Conservation (phyloP, 129 eudicot genomes). For the Gnaphalium uliginosum region DNA sequence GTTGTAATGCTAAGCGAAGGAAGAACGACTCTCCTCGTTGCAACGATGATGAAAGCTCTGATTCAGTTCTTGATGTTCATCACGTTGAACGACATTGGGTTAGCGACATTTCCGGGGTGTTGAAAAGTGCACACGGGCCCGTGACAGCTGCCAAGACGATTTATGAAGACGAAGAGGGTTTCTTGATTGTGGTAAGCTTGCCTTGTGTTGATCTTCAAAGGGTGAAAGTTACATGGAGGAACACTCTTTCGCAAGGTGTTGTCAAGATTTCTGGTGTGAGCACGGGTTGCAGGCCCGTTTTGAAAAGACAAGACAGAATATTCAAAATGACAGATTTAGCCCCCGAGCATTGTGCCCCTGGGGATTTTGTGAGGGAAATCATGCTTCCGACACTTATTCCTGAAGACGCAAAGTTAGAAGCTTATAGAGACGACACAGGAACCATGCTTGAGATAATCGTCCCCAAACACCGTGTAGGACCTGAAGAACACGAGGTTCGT, state of each 20-base stretch:
- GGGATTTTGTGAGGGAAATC: conserved; percentile 72
- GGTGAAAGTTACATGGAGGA: conserved; percentile 82
- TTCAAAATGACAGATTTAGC: conserved; percentile 62
- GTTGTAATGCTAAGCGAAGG: conserved; percentile 47
- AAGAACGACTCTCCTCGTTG: conserved; percentile 47
- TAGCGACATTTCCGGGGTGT: conserved; percentile 60
- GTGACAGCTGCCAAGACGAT: conserved; percentile 73
- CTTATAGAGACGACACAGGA: conserved; percentile 68
- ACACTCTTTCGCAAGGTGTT: conserved; percentile 62
- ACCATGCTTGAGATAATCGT: conserved; percentile 72
- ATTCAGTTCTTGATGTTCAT: conserved; percentile 44
- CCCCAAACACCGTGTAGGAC: conserved; percentile 81
- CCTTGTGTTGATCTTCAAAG: conserved; percentile 77
- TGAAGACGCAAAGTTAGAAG: conserved; percentile 83
- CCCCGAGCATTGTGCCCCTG: conserved; percentile 80
- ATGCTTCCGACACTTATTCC: conserved; percentile 65
- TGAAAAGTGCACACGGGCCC: conserved; percentile 60
- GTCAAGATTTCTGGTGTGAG: conserved; percentile 70
- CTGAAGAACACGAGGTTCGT: conserved; percentile 82
- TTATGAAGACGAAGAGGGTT: conserved; percentile 81
- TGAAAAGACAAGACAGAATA: conserved; percentile 52
- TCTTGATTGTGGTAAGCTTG: conserved; percentile 62
- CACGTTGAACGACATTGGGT: conserved; percentile 58
- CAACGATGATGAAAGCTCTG: conserved; percentile 56
- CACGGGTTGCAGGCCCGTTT: conserved; percentile 56